Evolutionary conservation across 768 basidiomycete species (phyloP).

Genomic region (Tulasnella sp.): DNA sequence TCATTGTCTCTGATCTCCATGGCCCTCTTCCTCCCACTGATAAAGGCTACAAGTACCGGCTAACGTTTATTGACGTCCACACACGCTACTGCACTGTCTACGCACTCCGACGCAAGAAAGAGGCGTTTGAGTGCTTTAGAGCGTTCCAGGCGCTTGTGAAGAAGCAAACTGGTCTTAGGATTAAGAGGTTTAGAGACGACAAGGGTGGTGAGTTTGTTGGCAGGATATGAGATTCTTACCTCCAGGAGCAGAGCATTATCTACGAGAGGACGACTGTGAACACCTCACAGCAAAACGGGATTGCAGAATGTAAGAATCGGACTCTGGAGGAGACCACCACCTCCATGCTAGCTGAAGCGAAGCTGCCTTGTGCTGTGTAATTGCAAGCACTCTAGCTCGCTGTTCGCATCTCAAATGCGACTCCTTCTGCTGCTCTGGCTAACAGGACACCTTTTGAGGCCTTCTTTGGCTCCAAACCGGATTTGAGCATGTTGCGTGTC

Average conservation of each 20-base stretch:
- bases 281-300: conserved; percentile 13
- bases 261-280: conserved; percentile 1
- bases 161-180: conserved; percentile 22
- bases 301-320: conserved; percentile 12
- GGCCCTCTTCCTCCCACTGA: conserved; percentile 1
- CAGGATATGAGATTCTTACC: not conserved
- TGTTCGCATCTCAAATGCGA: not conserved
- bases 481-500: conserved; percentile 17
- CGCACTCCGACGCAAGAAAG: conserved; percentile 5
- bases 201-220: conserved; percentile 30
- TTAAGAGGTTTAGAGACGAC: conserved; percentile 26
- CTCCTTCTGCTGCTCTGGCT: conserved; percentile 2
- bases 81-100: not conserved
- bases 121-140: conserved; percentile 22
- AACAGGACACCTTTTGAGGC: conserved; percentile 18
- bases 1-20: conserved; percentile 15
- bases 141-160: conserved; percentile 28
- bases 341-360: not conserved
- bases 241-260: conserved; percentile 15
- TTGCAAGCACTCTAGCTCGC: not conserved
- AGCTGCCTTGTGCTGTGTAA: not conserved
- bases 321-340: not conserved
- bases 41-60: conserved; percentile 12
- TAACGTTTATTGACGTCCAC: conserved; percentile 13
- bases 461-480: conserved; percentile 17